Evolutionary conservation across 2,329 filamentous ascomycete genomes (phyloP).

Genomic region (Hymenoscyphus infarciens): DNA sequence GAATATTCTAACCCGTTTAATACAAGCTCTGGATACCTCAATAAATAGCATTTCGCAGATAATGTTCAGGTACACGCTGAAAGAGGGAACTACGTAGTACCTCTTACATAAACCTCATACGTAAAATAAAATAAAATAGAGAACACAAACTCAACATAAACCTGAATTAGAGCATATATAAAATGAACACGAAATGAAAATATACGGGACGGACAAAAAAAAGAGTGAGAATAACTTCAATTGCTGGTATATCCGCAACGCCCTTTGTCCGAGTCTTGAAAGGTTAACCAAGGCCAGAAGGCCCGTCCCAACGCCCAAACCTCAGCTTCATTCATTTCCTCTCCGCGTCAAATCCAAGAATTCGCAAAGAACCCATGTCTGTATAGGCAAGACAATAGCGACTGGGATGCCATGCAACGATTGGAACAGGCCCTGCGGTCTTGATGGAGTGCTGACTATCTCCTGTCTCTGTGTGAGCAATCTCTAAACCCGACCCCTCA

Average conservation of each 20-base stretch:
- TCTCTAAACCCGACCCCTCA: conserved; percentile 64
- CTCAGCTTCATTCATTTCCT: conserved; percentile 24
- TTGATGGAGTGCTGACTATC: conserved; percentile 71
- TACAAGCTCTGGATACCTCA: too few species aligned
- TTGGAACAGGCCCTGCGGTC: conserved; percentile 58
- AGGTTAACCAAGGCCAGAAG: neutral
- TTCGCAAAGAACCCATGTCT: conserved; percentile 61
- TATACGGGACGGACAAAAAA: neutral
- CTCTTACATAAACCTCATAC: too few species aligned
- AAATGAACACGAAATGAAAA: neutral
- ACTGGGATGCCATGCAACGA: conserved; percentile 73
- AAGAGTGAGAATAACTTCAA: conserved; percentile 7
- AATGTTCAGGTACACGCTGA: too few species aligned
- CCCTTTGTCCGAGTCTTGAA: neutral
- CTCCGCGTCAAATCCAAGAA: conserved; percentile 45
- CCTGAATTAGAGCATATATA: neutral
- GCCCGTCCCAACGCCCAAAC: neutral
- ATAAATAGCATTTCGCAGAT: too few species aligned
- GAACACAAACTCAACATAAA: neutral
- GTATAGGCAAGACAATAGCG: conserved; percentile 72
- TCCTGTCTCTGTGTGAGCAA: conserved; percentile 70
- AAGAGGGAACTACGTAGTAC: too few species aligned
- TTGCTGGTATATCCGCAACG: conserved; percentile 1
- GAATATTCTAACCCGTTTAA: too few species aligned
- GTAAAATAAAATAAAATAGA: too few species aligned